Base-by-base conservation (phyloP, 352 stramenopile genomes). In the Saprolegnia diclina region DNA sequence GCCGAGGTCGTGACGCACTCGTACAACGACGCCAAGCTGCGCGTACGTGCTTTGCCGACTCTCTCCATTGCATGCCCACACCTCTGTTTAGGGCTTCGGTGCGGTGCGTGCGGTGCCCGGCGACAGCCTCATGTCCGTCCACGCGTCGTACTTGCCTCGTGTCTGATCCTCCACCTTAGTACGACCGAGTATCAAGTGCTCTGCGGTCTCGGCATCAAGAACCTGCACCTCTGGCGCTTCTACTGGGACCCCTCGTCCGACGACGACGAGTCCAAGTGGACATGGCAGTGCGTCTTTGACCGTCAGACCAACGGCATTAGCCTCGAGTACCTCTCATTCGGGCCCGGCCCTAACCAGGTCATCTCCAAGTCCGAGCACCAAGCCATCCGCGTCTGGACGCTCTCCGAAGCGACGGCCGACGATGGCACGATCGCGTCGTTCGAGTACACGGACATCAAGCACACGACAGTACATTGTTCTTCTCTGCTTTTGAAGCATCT, bases 361-460 rank as follows among this genome's bases (percentile, higher is more conserved):
- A 88, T 92, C 62, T 89, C 83, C 48, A 94, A 94, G 76, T 94
- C 87, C 0, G 83, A 92, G 67, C 82, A 93, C 65, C 87, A 94
- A 67, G 87, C 90, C 54, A 81, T 94, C 35, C 87, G 87, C 37
- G 82, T 94, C 37, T 94, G 87, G 87, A 80, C 85, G 50, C 65
- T 94, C 38, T 56, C 37, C 1, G 80, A 89, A 29, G 85, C 90
- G 45, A 74, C 87, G 29, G 64, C 77, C 16, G 71, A 88, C 18
- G 73, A 65, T 21, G 52, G 70, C 5, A 65, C 53, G 19, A 73
- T 85, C 10, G 76, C 71, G 7, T 63, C 54, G 13, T 72, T 65
- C 54, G 42, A 67, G 9, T 69, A 61, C 46, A 48, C 45, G 18
- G 73, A 92, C 42, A 74, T 72, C 29, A 93, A 94, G 74, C 83